Conservation (phyloP, 805 yeast species). For the Cyberlindnera nakhonratchasimensis region DNA sequence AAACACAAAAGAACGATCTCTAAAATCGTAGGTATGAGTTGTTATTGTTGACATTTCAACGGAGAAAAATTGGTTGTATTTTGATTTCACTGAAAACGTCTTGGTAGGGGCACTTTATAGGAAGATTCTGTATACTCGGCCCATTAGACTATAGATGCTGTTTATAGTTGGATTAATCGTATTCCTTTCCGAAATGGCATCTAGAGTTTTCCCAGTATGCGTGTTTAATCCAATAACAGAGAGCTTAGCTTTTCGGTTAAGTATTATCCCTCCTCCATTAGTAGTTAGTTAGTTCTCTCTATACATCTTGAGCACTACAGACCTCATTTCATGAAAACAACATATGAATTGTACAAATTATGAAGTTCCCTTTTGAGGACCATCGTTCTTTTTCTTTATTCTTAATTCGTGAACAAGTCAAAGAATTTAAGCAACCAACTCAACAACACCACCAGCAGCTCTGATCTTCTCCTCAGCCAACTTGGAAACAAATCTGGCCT, state of each 20-base stretch:
- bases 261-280: too few species aligned
- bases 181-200: too few species aligned
- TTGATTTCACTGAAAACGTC: slow-evolving; percentile 5
- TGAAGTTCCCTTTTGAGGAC: slow-evolving; percentile 12
- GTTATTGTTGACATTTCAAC: too few species aligned
- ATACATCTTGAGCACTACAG: too few species aligned
- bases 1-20: not conserved
- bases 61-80: slow-evolving; percentile 5
- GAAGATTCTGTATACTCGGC: too few species aligned
- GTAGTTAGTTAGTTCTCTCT: too few species aligned
- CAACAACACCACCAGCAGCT: slow-evolving; percentile 99
- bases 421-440: slow-evolving; percentile 83
- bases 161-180: too few species aligned
- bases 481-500: slow-evolving; percentile 98
- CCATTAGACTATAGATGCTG: too few species aligned
- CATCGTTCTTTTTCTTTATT: slow-evolving; percentile 8
- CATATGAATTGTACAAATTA: slow-evolving; percentile 14
- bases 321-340: slow-evolving; percentile 7
- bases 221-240: too few species aligned
- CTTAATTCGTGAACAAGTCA: slow-evolving; percentile 6
- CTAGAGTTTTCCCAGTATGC: not conserved
- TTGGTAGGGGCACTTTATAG: slow-evolving; percentile 6
- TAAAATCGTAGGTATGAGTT: too few species aligned
- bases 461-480: slow-evolving; percentile 99
- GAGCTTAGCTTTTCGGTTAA: too few species aligned